Evolutionary conservation across 2,329 filamentous ascomycete species (phyloP).

Genomic region (Colletotrichum filicis): DNA sequence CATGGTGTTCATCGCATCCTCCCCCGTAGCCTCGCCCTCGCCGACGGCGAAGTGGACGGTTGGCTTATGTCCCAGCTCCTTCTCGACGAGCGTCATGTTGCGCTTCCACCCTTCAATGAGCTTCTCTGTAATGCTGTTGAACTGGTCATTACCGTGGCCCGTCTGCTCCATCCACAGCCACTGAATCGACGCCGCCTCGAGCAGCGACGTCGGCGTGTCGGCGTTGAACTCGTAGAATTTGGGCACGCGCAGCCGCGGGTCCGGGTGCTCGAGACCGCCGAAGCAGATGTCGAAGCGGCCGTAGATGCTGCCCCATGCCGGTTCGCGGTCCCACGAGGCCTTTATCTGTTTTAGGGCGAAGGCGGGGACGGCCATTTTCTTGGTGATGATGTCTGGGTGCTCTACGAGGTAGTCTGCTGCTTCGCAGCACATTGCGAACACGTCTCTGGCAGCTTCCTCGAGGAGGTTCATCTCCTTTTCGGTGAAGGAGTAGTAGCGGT

Average conservation of each 20-base stretch:
- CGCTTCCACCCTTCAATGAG: slow-evolving; percentile 11
- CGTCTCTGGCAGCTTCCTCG: background rate
- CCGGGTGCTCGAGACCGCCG: background rate
- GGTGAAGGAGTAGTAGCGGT: slow-evolving; percentile 19
- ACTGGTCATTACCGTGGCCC: slow-evolving; percentile 6
- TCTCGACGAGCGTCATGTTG: background rate
- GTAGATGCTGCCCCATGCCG: slow-evolving; percentile 17
- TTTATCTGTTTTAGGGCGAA: background rate
- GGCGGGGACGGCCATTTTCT: slow-evolving; percentile 11
- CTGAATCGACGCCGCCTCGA: slow-evolving; percentile 7
- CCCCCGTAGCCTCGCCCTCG: background rate
- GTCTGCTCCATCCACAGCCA: slow-evolving; percentile 20
- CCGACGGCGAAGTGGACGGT: background rate
- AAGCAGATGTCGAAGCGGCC: slow-evolving; percentile 22
- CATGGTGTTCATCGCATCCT: slow-evolving; percentile 1
- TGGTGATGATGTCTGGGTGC: background rate
- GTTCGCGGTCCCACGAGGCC: slow-evolving; percentile 1
- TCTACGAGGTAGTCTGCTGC: slow-evolving; percentile 14
- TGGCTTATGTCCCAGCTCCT: slow-evolving; percentile 1
- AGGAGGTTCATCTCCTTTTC: background rate
- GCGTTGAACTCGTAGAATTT: slow-evolving; percentile 26
- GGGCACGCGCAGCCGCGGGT: background rate
- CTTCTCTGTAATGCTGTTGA: background rate
- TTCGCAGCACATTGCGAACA: slow-evolving; percentile 21
- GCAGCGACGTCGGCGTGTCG: slow-evolving; percentile 1